phyloP scores from a whole-genome alignment of 1,284 basidiomycete genomes.

The Marasmius fiardii region DNA sequence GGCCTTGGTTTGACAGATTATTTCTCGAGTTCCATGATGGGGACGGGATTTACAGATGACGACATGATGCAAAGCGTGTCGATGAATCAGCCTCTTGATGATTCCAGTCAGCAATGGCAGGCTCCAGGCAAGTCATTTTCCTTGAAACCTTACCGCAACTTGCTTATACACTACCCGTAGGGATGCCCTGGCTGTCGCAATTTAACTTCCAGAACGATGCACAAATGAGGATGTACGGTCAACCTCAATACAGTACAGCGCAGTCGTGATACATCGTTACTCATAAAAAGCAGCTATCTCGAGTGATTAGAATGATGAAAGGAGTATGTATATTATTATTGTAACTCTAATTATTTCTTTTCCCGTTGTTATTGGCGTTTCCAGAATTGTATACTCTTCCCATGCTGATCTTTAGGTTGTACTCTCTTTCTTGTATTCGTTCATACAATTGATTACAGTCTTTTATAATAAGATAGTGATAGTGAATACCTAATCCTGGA shows the following conservation, averaged over 20 bases:
- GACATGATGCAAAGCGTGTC: slow-evolving; percentile 6
- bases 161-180: neutral
- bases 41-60: slow-evolving; percentile 4
- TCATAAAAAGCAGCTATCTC: no score
- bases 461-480: neutral
- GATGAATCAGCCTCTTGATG: slow-evolving; percentile 8
- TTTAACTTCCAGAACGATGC: slow-evolving; percentile 13
- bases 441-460: neutral
- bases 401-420: neutral
- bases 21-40: neutral
- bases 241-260: neutral
- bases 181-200: slow-evolving; percentile 11
- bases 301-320: no score
- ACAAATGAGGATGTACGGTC: slow-evolving; percentile 8
- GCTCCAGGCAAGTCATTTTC: slow-evolving; percentile 6
- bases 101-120: slow-evolving; percentile 8
- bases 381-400: neutral
- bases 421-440: neutral
- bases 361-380: no score
- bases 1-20: neutral
- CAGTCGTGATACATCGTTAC: neutral
- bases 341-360: no score
- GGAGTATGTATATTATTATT: neutral
- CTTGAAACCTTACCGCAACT: neutral
- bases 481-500: no score